Conservation (phyloP, 768 basidiomycete species). For the Tylopilus sp. region DNA sequence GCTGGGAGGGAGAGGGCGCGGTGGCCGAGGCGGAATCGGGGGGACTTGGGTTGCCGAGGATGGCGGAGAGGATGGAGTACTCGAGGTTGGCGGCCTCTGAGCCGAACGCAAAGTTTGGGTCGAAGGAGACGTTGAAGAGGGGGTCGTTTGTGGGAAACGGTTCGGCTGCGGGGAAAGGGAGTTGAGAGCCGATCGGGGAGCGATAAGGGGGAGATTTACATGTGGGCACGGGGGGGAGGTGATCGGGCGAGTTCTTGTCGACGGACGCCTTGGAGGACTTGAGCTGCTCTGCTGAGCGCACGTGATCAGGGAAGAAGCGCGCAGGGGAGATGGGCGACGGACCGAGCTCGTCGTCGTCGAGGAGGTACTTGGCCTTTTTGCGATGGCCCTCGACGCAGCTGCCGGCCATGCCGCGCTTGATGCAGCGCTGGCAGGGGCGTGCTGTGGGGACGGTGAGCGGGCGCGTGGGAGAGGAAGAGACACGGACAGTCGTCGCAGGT, state of each 20-base stretch:
- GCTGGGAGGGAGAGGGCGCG: slow-evolving; percentile 30
- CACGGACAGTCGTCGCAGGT: slow-evolving; percentile 96
- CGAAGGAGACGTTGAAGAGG: slow-evolving; percentile 58
- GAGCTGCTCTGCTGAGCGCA: slow-evolving; percentile 40
- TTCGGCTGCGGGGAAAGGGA: slow-evolving; percentile 38
- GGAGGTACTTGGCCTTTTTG: slow-evolving; percentile 97
- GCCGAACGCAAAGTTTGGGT: slow-evolving; percentile 65
- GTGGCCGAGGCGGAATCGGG: slow-evolving; percentile 29
- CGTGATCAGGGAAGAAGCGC: slow-evolving; percentile 21
- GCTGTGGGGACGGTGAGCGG: slow-evolving; percentile 45
- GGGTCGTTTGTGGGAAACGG: slow-evolving; percentile 52
- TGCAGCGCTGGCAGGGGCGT: slow-evolving; percentile 92
- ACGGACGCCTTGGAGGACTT: slow-evolving; percentile 32
- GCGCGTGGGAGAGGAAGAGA: slow-evolving; percentile 1
- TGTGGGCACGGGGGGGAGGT: slow-evolving; percentile 26
- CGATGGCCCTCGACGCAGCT: slow-evolving; percentile 92
- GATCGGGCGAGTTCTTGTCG: slow-evolving; percentile 31
- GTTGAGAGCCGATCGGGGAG: slow-evolving; percentile 9
- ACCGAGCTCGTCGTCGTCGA: slow-evolving; percentile 94
- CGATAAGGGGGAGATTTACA: slow-evolving; percentile 23
- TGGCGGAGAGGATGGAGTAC: slow-evolving; percentile 90
- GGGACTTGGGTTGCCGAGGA: slow-evolving; percentile 76
- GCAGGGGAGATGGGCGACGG: slow-evolving; percentile 17
- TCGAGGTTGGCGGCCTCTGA: slow-evolving; percentile 92
- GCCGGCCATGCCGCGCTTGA: slow-evolving; percentile 87